phyloP scores from a whole-genome alignment of 108 stramenopile species.

The Schizochytrium sp. region DNA sequence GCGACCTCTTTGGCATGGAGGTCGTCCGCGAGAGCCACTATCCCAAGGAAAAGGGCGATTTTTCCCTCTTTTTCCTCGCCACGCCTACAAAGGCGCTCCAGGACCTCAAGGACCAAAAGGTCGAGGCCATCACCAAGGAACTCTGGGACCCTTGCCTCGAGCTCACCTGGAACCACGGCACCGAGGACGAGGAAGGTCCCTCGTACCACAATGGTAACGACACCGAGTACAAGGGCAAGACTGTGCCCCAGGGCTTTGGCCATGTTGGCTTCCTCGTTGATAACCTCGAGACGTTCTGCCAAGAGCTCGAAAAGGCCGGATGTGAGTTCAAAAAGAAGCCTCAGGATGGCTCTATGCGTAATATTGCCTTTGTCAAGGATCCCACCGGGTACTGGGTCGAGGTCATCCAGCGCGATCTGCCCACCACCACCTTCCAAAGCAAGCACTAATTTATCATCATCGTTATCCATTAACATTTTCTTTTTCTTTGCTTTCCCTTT shows the following conservation, averaged over 20 bases:
- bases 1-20: conserved; percentile 58
- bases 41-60: conserved; percentile 44
- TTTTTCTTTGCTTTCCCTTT: neutral
- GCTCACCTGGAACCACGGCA: conserved; percentile 82
- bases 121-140: neutral
- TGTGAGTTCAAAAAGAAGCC: conserved; percentile 80
- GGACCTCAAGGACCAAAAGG: neutral
- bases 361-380: conserved; percentile 26
- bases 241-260: conserved; percentile 63
- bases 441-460: neutral
- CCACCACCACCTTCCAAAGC: neutral
- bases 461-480: neutral
- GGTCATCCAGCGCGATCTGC: conserved; percentile 19
- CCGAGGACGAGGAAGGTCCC: conserved; percentile 55
- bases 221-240: neutral
- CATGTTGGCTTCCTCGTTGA: conserved; percentile 63
- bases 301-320: neutral
- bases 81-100: conserved; percentile 20
- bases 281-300: conserved; percentile 45
- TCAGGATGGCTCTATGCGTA: conserved; percentile 52
- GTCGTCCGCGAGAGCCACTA: conserved; percentile 67
- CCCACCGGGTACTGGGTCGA: conserved; percentile 36
- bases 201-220: conserved; percentile 77
- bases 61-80: conserved; percentile 87
- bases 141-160: conserved; percentile 47